Base-by-base conservation (phyloP, 23 red algal species). In the Cyanidioschyzon merolae region DNA sequence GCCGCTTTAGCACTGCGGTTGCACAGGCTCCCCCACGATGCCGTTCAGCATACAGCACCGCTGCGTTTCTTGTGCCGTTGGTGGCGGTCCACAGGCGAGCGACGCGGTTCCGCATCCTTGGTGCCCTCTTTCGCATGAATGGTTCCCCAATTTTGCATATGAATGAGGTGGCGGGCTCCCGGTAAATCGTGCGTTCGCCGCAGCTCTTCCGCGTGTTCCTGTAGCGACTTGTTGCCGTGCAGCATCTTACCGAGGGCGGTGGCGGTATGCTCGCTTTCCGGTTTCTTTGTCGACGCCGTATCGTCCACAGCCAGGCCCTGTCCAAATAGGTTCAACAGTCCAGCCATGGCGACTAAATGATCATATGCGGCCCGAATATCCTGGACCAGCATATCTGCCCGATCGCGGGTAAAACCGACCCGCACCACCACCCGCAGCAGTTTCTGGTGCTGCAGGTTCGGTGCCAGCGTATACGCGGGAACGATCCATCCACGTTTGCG, bases 351-450 rank as follows among this genome's bases (percentile, higher is more conserved):
- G 2, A 3, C 12, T 32, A 71, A 35, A 35, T 71, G 63, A 35
- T 71, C 32, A 35, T 71, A 71, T 27, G 63, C 32, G 12, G 21
- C n/a, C 12, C 32, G n/a, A 35, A 71, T 71, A n/a, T 81, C 78
- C 59, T 71, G 59, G 16, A 54, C 35, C 51, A 81, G 68, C 78
- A 81, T 81, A 17, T 81, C 78, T 41, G 58, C 59, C 0, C 59
- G 50, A 59, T 81, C 78, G 37, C 78, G 40, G 2, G 78, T 71
- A 81, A 81, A 81, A 24, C 58, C 68, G 59, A 71, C 41, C 12
- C 78, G 78, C 59, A 81, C 68, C 3, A 81, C 78, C 38, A 81
- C 78, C 25, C 78, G 39, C 34, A 81, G 78, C 37, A 81, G 58
- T 59, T 81, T 81, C 25, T 41, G 38, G 41, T 81, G 78, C 68